Evolutionary conservation across 495 filamentous ascomycete species (phyloP).

Genomic region (Neurospora sublineolata): DNA sequence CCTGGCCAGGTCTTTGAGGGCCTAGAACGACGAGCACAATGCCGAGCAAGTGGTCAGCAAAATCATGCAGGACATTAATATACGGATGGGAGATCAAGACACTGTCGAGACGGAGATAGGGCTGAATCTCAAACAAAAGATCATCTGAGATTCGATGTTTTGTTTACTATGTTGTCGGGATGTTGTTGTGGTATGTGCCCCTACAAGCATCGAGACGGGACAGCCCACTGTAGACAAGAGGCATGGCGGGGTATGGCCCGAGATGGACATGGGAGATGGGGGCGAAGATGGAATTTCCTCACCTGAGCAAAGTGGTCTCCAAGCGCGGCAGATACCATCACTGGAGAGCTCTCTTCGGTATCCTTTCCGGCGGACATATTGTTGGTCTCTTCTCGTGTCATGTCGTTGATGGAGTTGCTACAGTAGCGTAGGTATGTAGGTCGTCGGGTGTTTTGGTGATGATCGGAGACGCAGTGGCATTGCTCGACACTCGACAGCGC

Average conservation of each 20-base stretch:
- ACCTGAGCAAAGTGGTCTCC: neutral
- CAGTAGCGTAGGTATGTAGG: neutral
- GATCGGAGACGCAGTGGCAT: neutral
- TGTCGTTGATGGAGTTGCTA: neutral
- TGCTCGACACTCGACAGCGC: neutral
- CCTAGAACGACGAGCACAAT: constrained; percentile 19
- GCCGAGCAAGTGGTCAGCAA: constrained; percentile 1
- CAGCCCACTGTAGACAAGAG: neutral
- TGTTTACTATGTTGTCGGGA: neutral
- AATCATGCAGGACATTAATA: neutral
- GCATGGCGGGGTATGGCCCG: neutral
- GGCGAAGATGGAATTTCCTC: neutral
- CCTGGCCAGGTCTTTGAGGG: constrained; percentile 37
- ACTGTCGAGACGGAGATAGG: neutral
- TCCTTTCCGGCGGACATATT: neutral
- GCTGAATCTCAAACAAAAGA: neutral
- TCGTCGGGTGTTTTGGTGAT: neutral
- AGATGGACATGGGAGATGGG: neutral
- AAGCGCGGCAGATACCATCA: neutral
- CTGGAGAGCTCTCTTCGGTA: neutral
- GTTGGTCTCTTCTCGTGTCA: neutral
- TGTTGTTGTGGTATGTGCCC: neutral
- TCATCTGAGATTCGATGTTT: neutral
- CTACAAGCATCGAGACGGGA: neutral
- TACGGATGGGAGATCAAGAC: neutral